Conservation (phyloP, 495 filamentous ascomycete species). For the Annulohypoxylon nitens region DNA sequence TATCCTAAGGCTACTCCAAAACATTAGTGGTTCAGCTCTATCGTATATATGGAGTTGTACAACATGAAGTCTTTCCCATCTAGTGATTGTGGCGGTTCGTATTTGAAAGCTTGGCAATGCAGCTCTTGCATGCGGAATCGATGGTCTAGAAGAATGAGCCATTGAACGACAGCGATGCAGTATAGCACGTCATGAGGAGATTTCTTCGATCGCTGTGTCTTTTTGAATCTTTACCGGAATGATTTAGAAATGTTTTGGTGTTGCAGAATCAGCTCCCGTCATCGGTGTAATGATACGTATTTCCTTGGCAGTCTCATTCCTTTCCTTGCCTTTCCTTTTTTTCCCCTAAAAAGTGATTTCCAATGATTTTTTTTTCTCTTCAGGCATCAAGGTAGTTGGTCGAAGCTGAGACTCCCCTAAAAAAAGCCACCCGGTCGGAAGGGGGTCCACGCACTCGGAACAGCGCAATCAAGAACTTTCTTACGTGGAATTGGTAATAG, state of each 20-base stretch:
- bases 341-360: neutral
- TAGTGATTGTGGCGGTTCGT: constrained; percentile 34
- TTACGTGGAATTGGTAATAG: constrained; percentile 34
- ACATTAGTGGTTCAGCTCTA: constrained; percentile 15
- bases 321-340: neutral
- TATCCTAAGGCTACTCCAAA: neutral
- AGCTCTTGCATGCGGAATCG: constrained; percentile 30
- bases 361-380: neutral
- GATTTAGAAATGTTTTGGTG: constrained; percentile 2
- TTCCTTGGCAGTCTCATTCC: constrained; percentile 18
- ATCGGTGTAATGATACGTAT: neutral
- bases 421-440: constrained; percentile 14
- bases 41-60: constrained; percentile 30
- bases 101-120: constrained; percentile 44
- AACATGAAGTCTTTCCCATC: constrained; percentile 28
- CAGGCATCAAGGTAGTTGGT: neutral
- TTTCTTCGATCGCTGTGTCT: constrained; percentile 3
- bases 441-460: constrained; percentile 38
- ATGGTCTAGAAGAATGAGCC: constrained; percentile 24
- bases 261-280: constrained; percentile 1
- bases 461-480: constrained; percentile 38
- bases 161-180: constrained; percentile 27
- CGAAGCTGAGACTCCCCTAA: neutral
- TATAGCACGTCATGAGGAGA: constrained; percentile 39
- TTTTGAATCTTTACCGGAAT: constrained; percentile 24